A percentile compares a stretch with the other conserved stretches of the same genome.
These are phyloP conservation scores for Psidium friedrichsthalianum DNA, from an alignment of 345 rosid genomes.

Conservation along the genomic window DNA sequence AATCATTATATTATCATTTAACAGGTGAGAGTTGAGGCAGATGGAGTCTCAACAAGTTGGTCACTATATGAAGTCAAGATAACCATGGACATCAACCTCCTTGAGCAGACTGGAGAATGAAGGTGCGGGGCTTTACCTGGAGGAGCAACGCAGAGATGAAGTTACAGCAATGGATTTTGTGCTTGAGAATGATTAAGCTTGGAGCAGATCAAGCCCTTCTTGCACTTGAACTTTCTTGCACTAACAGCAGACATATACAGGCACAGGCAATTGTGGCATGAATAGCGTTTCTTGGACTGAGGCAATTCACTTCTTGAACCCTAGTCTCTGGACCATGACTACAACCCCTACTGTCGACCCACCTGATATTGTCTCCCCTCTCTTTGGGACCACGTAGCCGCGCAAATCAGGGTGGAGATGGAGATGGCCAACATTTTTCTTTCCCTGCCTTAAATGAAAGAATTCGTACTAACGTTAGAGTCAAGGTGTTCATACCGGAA, in stretches of 20 bases:
- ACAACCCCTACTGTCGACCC: too few species aligned
- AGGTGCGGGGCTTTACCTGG: neutral
- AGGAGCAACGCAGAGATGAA: neutral
- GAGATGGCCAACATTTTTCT: too few species aligned
- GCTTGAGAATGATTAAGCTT: neutral
- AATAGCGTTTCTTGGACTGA: neutral
- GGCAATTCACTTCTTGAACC: neutral
- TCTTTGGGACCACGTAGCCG: too few species aligned
- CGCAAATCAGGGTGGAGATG: too few species aligned
- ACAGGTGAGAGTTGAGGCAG: neutral
- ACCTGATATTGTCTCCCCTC: too few species aligned
- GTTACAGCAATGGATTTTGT: neutral
- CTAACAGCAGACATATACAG: too few species aligned
- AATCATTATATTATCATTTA: neutral
- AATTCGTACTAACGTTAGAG: too few species aligned
- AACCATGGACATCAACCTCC: neutral
- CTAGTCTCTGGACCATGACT: neutral
- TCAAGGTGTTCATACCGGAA: too few species aligned
- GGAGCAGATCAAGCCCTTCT: neutral
- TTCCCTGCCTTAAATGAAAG: too few species aligned
- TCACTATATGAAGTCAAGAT: neutral
- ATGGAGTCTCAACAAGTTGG: neutral
- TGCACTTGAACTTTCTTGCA: neutral
- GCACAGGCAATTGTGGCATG: rapidly evolving
- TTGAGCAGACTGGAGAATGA: neutral